Base-by-base conservation (phyloP, 1,284 basidiomycete genomes). In the Ceratobasidium sp. region DNA sequence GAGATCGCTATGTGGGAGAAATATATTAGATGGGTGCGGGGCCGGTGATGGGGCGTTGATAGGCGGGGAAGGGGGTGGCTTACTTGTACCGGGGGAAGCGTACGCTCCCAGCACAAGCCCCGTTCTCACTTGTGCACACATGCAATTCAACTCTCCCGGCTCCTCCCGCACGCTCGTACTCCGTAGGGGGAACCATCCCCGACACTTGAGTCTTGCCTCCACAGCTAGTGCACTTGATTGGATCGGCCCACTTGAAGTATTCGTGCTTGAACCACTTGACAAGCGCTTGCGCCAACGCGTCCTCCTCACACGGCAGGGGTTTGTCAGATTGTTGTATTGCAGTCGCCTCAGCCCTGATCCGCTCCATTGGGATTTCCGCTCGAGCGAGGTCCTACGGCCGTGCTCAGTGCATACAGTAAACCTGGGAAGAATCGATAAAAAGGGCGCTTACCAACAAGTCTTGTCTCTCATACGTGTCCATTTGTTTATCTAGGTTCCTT, bases 171-270 rank as follows among this genome's bases (percentile, higher is more conserved):
- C 76, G 65, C 69, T 85, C 84, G 33, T 81, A 78, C 0, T 59
- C 67, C 1, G 74, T 81, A 4, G 82, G 79, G 2, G 73, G 41
- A 22, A 69, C 80, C 54, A 73, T 76, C 19, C 74, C 77, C 1
- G 44, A 41, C 11, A 62, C 60, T 17, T 75, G 48, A 1, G 84
- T 85, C 14, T 69, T 50, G 0, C 80, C 80, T 0, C 76, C 74
- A 73, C 85, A 86, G 4, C 7, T 27, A 0, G 80, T 75, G 72
- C 85, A 86, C 27, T 78, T 80, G 69, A 86, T 82, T 1, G 85
- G 85, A 76, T 86, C 85, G 14, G 82, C 80, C 85, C 85, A 86
- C 56, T 78, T 79, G 79, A 86, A 84, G 77, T 81, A 86, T 48
- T 78, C 75, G 17, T 78, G 64, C 76, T 85, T 85, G 80, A 86